Evolutionary conservation across 805 yeast genomes (phyloP), one percentile per base, ranked within the genome.

Genomic region (Kuraishia ogatae): DNA sequence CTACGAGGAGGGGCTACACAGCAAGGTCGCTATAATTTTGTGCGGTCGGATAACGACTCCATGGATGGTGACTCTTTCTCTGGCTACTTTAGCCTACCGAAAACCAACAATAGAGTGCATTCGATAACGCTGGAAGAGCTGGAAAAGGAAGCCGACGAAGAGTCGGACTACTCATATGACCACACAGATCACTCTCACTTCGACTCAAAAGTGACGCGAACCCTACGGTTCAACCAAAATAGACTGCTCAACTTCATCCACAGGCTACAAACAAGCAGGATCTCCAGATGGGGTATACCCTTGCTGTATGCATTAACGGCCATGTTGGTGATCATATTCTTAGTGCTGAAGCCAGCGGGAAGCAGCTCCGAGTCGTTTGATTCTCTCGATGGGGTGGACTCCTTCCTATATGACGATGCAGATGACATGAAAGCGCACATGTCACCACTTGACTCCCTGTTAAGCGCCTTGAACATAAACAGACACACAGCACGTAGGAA

Each of bases 291-390:
- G 13, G 59, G 56, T 5, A 62, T 63, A 19, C 66, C 66, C 2
- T 8, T 61, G 46, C 55, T 63, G 20, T 63, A 63, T 50, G 19
- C 60, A 23, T 4, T 61, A 1, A 54, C 61, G 2, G 56, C 61
- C 29, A 19, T 59, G 26, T n/a, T 62, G 51, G 52, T 61, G 6
- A 35, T 58, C 19, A 28, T 54, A 21, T 50, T 56, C 2, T 47
- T 57, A 43, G 48, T 53, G 20, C 49, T 56, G 1, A 56, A 48
- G 23, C 43, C 35, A 2, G 24, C 51, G 6, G 24, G 29, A 11
- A 6, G n/a, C 19, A 17, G 28, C 35, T 21, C 26, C 3, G 17
- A 23, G 15, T 23, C 35, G 35, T n/a, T n/a, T 8, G 51, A 24
- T 15, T 21, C 24, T 26, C 28, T 23, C 23, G 53, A 52, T 49